Base-by-base conservation (phyloP, 2,329 filamentous ascomycete species). In the Clonostachys rhizophaga region DNA sequence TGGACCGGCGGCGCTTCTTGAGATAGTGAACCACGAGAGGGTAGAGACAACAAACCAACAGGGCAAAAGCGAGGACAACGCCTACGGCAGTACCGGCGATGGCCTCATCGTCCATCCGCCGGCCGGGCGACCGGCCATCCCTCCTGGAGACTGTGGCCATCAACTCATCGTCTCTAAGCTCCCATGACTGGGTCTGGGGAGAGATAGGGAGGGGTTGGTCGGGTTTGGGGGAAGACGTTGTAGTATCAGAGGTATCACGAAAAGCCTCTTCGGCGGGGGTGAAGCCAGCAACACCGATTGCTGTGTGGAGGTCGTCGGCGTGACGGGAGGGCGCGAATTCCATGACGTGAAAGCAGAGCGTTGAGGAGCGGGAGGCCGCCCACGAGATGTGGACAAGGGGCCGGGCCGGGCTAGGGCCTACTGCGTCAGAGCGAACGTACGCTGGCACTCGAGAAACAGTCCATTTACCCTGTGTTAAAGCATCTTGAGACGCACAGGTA, bases 41-140 rank as follows among this genome's bases (percentile, higher is more conserved):
- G 46, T 70, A 71, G 37, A 69, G 59, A 45, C 68, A 71, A 35
- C 70, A 52, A 44, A 58, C 51, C 43, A 68, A 48, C 12, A 70
- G 58, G 13, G 52, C 56, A 41, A 60, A 52, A 40, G 56, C 66
- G 41, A 69, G 49, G 39, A 67, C 46, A 44, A 61, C 54, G 34
- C 68, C 68, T 40, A 71, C 55, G 24, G 64, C 60, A 45, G 67
- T 56, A 35, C 68, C 68, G 3, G 66, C 68, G 43, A 70, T 60
- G 43, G 60, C 61, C 39, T 66, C 67, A 51, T 65, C 53, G 45
- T 55, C 54, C 46, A 69, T 49, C 34, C 58, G 50, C 42, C 64
- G 61, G 36, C 36, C 36, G 36, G 50, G 56, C 63, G 34, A 50
- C 47, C 40, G 59, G 36, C 34, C 47, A 44, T 43, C 50, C 51